Conservation (phyloP, 2,329 filamentous ascomycete species). For the Daldinia sp. region DNA sequence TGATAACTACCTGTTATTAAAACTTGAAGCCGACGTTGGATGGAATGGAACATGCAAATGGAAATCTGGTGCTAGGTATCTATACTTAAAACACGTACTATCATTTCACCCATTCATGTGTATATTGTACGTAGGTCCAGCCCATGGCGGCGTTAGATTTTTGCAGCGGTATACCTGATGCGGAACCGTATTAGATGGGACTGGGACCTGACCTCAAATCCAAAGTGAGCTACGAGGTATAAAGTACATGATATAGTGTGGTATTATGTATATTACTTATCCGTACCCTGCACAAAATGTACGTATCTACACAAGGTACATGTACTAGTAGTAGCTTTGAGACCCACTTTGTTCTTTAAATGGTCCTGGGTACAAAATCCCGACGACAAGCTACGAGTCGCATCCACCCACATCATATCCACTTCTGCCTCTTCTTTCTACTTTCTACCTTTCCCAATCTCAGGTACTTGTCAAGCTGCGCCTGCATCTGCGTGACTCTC, state of each 20-base stretch:
- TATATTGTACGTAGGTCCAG: slow-evolving; percentile 17
- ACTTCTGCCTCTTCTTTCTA: slow-evolving; percentile 20
- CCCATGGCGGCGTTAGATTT: background rate
- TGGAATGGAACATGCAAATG: slow-evolving; percentile 11
- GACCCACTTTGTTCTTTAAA: slow-evolving; percentile 33
- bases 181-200: slow-evolving; percentile 14
- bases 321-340: background rate
- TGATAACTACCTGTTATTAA: slow-evolving; percentile 12
- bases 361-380: slow-evolving; percentile 41
- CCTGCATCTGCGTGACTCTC: slow-evolving; percentile 12
- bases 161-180: slow-evolving; percentile 13
- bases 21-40: slow-evolving; percentile 33
- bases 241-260: background rate
- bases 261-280: background rate
- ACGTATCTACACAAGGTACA: background rate
- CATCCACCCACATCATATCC: slow-evolving; percentile 39
- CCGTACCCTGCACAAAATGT: slow-evolving; percentile 8
- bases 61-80: background rate
- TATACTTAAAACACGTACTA: background rate
- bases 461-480: slow-evolving; percentile 4
- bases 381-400: slow-evolving; percentile 44
- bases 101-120: background rate
- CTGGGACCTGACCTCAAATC: background rate
- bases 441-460: background rate
- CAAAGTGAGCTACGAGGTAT: no score